phyloP scores from a whole-genome alignment of 768 basidiomycete genomes.

The Tubosaeta sp. region DNA sequence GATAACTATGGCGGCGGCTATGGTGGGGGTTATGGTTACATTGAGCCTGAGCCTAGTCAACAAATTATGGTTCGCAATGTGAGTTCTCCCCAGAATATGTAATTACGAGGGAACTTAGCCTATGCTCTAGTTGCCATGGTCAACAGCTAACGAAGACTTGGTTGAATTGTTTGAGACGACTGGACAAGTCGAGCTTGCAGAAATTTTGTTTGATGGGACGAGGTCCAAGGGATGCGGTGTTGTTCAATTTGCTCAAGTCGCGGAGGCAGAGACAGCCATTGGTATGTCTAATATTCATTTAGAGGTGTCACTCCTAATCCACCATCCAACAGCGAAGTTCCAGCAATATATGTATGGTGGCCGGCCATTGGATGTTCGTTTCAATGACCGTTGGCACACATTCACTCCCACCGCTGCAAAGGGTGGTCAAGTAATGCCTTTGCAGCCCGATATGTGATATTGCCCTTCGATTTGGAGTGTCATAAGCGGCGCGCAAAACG shows the following conservation, averaged over 20 bases:
- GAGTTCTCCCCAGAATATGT: conserved; percentile 35
- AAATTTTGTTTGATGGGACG: conserved; percentile 89
- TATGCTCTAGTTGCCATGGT: conserved; percentile 82
- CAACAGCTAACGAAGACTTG: conserved; percentile 96
- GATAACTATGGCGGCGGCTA: conserved; percentile 36
- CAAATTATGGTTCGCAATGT: conserved; percentile 99
- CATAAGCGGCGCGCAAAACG: neutral
- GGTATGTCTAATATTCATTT: conserved; percentile 39
- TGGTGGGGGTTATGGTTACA: conserved; percentile 37
- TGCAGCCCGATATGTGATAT: conserved; percentile 50
- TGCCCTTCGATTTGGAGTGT: neutral
- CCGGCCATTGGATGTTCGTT: conserved; percentile 83
- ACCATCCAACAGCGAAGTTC: conserved; percentile 67
- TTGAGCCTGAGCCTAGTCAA: conserved; percentile 80
- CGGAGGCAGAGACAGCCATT: conserved; percentile 92
- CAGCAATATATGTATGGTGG: conserved; percentile 95
- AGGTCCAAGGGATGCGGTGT: conserved; percentile 94
- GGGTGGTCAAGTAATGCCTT: conserved; percentile 69
- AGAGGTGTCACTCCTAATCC: neutral
- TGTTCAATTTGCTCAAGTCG: conserved; percentile 85
- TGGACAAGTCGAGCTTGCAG: conserved; percentile 89
- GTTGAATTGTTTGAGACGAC: conserved; percentile 99
- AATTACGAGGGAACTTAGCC: neutral
- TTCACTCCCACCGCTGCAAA: conserved; percentile 87
- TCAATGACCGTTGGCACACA: conserved; percentile 94